phyloP scores from a whole-genome alignment of 805 yeast genomes.

The Candida yuanshanica region DNA sequence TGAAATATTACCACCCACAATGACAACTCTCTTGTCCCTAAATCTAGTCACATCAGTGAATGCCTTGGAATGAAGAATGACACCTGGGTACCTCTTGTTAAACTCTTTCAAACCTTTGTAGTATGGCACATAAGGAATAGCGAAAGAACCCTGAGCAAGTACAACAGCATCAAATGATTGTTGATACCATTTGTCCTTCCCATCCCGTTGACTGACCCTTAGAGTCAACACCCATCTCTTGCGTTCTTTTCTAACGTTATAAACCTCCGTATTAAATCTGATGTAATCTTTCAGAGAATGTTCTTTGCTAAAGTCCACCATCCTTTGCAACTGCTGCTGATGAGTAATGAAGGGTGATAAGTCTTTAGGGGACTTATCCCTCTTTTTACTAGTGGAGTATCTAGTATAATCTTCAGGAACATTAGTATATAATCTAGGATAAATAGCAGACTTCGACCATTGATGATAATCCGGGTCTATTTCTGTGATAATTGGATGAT shows the following conservation, averaged over 20 bases:
- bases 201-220: slow-evolving; percentile 10
- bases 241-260: slow-evolving; percentile 26
- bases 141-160: slow-evolving; percentile 54
- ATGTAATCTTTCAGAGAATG: slow-evolving; percentile 28
- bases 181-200: slow-evolving; percentile 34
- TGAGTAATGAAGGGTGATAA: slow-evolving; percentile 34
- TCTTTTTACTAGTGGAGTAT: slow-evolving; percentile 26
- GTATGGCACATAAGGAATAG: slow-evolving; percentile 50
- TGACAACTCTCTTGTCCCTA: slow-evolving; percentile 33
- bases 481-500: slow-evolving; percentile 12
- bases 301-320: slow-evolving; percentile 24
- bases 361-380: slow-evolving; percentile 10
- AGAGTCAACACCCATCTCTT: slow-evolving; percentile 35
- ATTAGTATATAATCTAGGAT: slow-evolving; percentile 32
- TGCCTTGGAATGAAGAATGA: slow-evolving; percentile 46
- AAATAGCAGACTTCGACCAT: slow-evolving; percentile 33
- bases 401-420: slow-evolving; percentile 24
- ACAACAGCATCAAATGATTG: slow-evolving; percentile 51
- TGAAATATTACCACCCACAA: slow-evolving; percentile 40
- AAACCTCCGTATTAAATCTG: slow-evolving; percentile 36
- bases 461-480: slow-evolving; percentile 27
- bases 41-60: slow-evolving; percentile 39
- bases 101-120: slow-evolving; percentile 42
- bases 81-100: slow-evolving; percentile 34
- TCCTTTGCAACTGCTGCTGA: slow-evolving; percentile 27